Evolutionary conservation across 345 rosid species (phyloP).

Genomic region (Brassica rapa): DNA sequence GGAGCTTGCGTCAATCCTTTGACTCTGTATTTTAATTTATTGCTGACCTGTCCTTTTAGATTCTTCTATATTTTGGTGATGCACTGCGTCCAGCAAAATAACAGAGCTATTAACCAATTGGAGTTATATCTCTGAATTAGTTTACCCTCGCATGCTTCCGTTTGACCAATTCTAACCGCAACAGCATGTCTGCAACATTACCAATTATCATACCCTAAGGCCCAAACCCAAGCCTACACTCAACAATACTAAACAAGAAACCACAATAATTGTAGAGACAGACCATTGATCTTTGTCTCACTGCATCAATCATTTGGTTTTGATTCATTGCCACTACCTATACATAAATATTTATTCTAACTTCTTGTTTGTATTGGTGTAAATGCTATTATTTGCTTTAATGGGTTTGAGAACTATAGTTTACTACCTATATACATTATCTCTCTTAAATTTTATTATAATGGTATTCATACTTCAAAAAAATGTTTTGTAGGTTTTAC

Average conservation of each 20-base stretch:
- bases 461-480: neutral
- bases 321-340: neutral
- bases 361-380: neutral
- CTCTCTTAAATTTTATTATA: neutral
- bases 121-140: neutral
- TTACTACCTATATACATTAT: neutral
- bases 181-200: neutral
- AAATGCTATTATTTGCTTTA: neutral
- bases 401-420: neutral
- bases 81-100: no score
- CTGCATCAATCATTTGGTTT: neutral
- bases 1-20: no score
- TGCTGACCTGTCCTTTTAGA: no score
- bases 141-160: neutral
- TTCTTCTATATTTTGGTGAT: no score
- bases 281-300: neutral
- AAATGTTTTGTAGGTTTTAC: neutral
- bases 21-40: no score
- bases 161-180: neutral
- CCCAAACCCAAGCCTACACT: neutral
- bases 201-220: neutral
- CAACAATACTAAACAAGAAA: neutral
- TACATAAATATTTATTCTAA: neutral
- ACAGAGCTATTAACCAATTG: neutral
- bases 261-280: slow-evolving; percentile 9